Base-by-base conservation (phyloP, 305 asterid genomes). In the Fraxinus albicans region DNA sequence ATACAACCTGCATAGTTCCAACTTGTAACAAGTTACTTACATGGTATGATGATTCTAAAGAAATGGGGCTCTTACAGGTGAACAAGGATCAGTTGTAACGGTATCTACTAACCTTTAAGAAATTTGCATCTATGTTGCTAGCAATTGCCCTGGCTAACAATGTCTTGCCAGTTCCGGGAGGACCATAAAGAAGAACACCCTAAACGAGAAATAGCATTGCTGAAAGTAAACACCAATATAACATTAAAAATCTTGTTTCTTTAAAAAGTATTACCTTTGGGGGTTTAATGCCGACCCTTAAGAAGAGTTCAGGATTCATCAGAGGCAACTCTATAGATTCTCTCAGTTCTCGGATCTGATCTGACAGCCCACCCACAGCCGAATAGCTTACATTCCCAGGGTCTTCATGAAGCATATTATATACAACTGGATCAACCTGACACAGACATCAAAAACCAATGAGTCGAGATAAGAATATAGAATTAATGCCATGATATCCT, bases 131-230 rank as follows among this genome's bases (percentile, higher is more conserved):
- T 82, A 96, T 96, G 82, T 94, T 96, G 87, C 98, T 94, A 77
- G 99, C 99, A 77, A 96, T 96, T 67, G 99, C 99, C 88, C 99
- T 90, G 88, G 99, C 99, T 86, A 96, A 83, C 89, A 96, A 85
- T 78, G 99, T 96, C 92, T 96, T 96, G 81, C 99, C 99, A 75
- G 99, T 96, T 85, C 98, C 99, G 75, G 99, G 99, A 80, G 99
- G 98, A 36, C 99, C 99, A 77, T 96, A 96, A 8, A 96, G 96
- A 86, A 96, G 98, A 78, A 96, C 99, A 83, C 99, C 99, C 98
- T 94, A 85, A 84, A 85, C 84, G 40, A 87, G 13, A 63, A 80
- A 77, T 35, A 82, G 17, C 34, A 79, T 76, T 83, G 55, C 19
- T 50, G 67, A 82, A 55, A 35, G 40, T 33, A 86, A 65, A 78